Conservation (phyloP, 169 alveolate species). For the Plasmodium ovale region DNA sequence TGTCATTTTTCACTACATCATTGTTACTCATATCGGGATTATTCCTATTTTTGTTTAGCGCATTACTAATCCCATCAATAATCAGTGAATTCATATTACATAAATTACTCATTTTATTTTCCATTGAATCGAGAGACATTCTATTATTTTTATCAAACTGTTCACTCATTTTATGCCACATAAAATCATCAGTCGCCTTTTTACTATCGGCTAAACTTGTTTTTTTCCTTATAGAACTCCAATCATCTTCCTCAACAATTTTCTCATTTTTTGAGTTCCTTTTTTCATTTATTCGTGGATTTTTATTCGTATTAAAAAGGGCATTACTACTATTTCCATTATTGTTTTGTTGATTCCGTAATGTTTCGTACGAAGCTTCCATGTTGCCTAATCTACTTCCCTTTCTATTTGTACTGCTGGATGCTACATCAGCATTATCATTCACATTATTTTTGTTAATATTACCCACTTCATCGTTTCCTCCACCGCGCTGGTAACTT, state of each 20-base stretch:
- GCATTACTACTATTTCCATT: neutral
- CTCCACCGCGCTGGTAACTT: neutral
- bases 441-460: slow-evolving; percentile 6
- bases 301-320: slow-evolving; percentile 8
- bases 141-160: slow-evolving; percentile 48
- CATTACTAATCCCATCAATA: neutral
- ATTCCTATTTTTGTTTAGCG: neutral
- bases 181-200: slow-evolving; percentile 54
- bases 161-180: slow-evolving; percentile 73
- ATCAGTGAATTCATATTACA: too few species aligned
- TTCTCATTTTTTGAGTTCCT: slow-evolving; percentile 29
- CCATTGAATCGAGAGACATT: neutral
- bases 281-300: slow-evolving; percentile 8
- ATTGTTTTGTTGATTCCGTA: slow-evolving; percentile 10
- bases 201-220: slow-evolving; percentile 17
- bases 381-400: neutral
- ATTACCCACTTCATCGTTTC: neutral
- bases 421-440: neutral
- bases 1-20: neutral
- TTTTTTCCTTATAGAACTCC: slow-evolving; percentile 59
- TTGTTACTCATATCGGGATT: neutral
- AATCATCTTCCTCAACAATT: slow-evolving; percentile 37
- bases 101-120: too few species aligned
- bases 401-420: slow-evolving; percentile 11
- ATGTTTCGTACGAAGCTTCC: neutral